A percentile compares a stretch with the other conserved stretches of the same genome.
Evolutionary conservation across 2,329 filamentous ascomycete species (phyloP).

Genomic region (Curvularia sp.): DNA sequence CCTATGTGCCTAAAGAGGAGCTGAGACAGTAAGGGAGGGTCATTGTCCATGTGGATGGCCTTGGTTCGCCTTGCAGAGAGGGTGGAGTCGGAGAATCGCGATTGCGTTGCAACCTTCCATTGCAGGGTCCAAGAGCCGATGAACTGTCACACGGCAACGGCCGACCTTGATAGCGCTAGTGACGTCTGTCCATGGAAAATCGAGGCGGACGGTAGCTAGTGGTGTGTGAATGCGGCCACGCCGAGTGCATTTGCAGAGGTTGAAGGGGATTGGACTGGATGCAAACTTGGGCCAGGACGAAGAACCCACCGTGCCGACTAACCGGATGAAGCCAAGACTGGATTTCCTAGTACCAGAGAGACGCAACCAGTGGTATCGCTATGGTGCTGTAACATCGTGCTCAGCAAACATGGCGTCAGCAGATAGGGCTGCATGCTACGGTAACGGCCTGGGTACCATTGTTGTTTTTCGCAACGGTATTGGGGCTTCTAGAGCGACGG

Average conservation of each 20-base stretch:
- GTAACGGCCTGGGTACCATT: neutral
- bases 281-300: constrained; percentile 8
- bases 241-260: neutral
- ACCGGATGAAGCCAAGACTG: neutral
- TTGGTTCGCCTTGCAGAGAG: constrained; percentile 5
- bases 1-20: neutral
- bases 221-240: constrained; percentile 2
- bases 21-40: neutral
- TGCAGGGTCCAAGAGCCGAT: constrained; percentile 12
- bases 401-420: neutral
- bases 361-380: constrained; percentile 10
- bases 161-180: constrained; percentile 4
- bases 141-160: constrained; percentile 12
- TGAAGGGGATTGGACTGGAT: constrained; percentile 8
- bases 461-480: neutral
- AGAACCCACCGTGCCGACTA: constrained; percentile 8
- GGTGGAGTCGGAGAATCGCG: constrained; percentile 1
- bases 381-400: constrained; percentile 10
- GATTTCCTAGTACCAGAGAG: constrained; percentile 2
- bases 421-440: constrained; percentile 20
- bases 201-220: constrained; percentile 3
- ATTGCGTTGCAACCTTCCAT: constrained; percentile 13
- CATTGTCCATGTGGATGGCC: neutral
- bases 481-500: neutral
- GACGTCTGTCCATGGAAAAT: constrained; percentile 3